These are phyloP conservation scores for Myriosclerotinia duriaeana DNA, from an alignment of 2,329 filamentous ascomycete species.

Conservation along the genomic window DNA sequence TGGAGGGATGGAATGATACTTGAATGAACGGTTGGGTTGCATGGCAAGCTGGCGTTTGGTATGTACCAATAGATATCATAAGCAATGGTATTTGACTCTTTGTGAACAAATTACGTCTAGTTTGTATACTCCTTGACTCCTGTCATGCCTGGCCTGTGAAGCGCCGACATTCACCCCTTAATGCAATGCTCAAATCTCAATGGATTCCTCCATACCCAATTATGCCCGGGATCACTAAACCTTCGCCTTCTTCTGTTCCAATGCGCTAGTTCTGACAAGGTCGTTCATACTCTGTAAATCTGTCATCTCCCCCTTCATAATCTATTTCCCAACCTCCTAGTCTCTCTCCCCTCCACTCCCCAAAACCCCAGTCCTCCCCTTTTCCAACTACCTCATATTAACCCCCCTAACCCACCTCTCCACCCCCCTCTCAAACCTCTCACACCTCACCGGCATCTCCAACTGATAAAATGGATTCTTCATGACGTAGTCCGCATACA, in stretches of 20 bases:
- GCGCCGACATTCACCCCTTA: neutral
- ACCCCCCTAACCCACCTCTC: conserved; percentile 75
- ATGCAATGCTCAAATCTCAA: neutral
- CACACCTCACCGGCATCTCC: conserved; percentile 95
- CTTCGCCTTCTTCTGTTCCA: too few relatives aligned
- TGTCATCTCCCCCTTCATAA: neutral
- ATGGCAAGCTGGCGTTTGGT: conserved; percentile 41
- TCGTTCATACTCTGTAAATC: neutral
- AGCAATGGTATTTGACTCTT: conserved; percentile 27
- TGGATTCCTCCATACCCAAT: conserved; percentile 13
- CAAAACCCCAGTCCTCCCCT: neutral
- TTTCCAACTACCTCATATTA: conserved; percentile 46
- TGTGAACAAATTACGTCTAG: conserved; percentile 22
- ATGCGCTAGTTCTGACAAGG: neutral
- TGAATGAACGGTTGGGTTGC: conserved; percentile 44
- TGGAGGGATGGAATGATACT: conserved; percentile 90
- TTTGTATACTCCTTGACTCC: conserved; percentile 14
- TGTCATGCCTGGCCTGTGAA: neutral
- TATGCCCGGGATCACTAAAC: neutral
- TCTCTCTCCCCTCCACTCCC: neutral
- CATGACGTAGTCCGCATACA: conserved; percentile 97
- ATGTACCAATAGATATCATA: conserved; percentile 40
- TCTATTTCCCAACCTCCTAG: neutral
- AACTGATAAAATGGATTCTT: conserved; percentile 99
- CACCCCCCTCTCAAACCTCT: conserved; percentile 88